Percentiles rank a stretch among this genome's conserved stretches.
Evolutionary conservation across 148 eudicot species (phyloP).

Genomic region (Cornus suecica): DNA sequence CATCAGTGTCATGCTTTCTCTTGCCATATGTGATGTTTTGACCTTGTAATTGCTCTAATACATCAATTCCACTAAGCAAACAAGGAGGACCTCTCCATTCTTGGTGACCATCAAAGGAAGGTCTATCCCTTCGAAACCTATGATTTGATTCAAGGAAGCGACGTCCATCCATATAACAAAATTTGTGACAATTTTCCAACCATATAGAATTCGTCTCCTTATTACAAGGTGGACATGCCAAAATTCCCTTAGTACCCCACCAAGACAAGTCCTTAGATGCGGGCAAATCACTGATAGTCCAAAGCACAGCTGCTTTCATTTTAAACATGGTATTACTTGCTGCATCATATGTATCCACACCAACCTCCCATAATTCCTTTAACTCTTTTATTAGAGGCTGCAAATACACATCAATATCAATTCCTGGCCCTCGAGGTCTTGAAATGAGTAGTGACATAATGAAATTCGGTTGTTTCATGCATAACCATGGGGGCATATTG

Average conservation of each 20-base stretch:
- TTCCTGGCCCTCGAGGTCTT: too few species aligned
- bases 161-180: slow-evolving; percentile 16
- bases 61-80: background rate
- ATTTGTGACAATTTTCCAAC: background rate
- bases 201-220: background rate
- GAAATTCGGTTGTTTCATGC: too few species aligned
- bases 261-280: slow-evolving; percentile 9
- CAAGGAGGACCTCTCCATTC: background rate
- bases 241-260: slow-evolving; percentile 18
- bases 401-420: too few species aligned
- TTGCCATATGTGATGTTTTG: background rate
- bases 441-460: too few species aligned
- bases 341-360: too few species aligned
- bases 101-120: slow-evolving; percentile 9
- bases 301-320: too few species aligned
- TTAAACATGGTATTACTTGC: too few species aligned
- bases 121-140: background rate
- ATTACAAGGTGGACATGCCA: slow-evolving; percentile 23
- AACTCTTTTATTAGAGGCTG: too few species aligned
- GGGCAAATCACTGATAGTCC: slow-evolving; percentile 13
- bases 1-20: background rate
- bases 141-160: slow-evolving; percentile 9
- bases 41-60: background rate
- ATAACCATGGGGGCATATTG: too few species aligned
- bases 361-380: too few species aligned